A percentile compares a stretch with the other conserved stretches of the same genome.
These are phyloP conservation scores for Calonectria leucothoes DNA, from an alignment of 2,329 filamentous ascomycete genomes.

Conservation along the genomic window DNA sequence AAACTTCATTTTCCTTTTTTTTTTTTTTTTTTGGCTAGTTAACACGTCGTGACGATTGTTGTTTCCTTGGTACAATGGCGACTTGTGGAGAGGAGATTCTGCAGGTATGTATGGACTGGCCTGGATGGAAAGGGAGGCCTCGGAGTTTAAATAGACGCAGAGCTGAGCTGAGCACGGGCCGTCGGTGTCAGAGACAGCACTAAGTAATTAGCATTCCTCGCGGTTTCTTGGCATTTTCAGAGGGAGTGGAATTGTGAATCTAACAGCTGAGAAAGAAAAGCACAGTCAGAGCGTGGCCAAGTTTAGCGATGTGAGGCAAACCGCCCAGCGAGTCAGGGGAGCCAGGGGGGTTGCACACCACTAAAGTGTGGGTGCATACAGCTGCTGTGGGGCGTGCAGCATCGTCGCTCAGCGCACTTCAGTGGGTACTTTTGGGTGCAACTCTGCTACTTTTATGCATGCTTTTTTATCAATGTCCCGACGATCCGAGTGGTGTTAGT, in stretches of 20 bases:
- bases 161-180: not conserved
- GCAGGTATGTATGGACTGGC: not conserved
- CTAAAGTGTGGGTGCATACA: not conserved
- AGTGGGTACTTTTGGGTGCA: not conserved
- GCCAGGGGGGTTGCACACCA: too few species aligned
- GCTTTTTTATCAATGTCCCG: not conserved
- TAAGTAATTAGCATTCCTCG: not conserved
- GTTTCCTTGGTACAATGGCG: not conserved
- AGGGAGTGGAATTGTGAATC: not conserved
- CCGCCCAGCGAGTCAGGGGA: not conserved
- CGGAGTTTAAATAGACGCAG: conserved; percentile 1
- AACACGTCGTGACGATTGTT: not conserved
- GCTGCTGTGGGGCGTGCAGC: not conserved
- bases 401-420: too few species aligned
- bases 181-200: not conserved
- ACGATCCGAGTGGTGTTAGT: not conserved
- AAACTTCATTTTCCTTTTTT: not conserved
- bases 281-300: not conserved
- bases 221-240: not conserved
- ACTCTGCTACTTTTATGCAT: conserved; percentile 3
- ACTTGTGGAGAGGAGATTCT: not conserved
- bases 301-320: not conserved
- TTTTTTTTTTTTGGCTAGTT: too few species aligned
- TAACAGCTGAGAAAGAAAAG: not conserved
- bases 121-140: not conserved